phyloP scores from a whole-genome alignment of 495 filamentous ascomycete genomes.

The Neurospora sp. region DNA sequence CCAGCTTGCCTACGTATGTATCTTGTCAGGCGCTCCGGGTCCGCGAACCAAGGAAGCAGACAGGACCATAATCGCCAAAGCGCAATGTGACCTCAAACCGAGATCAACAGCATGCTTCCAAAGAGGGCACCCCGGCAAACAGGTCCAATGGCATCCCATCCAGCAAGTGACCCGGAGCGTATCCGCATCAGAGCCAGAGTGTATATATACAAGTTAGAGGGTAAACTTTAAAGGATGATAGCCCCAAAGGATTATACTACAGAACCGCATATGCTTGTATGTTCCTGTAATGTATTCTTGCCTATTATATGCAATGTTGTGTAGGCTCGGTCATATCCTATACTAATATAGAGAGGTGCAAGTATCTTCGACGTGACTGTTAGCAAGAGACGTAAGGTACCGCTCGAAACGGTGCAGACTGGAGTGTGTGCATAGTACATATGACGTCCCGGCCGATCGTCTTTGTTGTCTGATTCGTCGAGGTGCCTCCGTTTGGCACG shows the following conservation, averaged over 20 bases:
- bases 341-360: not conserved
- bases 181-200: not conserved
- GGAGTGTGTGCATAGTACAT: not conserved
- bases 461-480: not conserved
- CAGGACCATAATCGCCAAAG: not conserved
- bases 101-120: not conserved
- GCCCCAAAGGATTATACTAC: not conserved
- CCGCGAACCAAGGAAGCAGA: not conserved
- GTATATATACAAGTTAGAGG: not conserved
- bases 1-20: not conserved
- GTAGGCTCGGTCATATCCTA: not conserved
- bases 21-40: not conserved
- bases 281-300: not conserved
- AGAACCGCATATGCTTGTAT: not conserved
- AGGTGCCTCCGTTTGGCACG: not conserved
- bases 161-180: not conserved
- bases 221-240: not conserved
- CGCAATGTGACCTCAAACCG: not conserved
- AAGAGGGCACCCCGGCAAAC: not conserved
- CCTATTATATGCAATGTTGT: not conserved
- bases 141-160: not conserved
- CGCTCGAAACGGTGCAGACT: not conserved
- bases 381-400: not conserved
- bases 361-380: not conserved
- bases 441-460: not conserved